Conservation (phyloP, 1,284 basidiomycete genomes). For the Ustilago lituana region DNA sequence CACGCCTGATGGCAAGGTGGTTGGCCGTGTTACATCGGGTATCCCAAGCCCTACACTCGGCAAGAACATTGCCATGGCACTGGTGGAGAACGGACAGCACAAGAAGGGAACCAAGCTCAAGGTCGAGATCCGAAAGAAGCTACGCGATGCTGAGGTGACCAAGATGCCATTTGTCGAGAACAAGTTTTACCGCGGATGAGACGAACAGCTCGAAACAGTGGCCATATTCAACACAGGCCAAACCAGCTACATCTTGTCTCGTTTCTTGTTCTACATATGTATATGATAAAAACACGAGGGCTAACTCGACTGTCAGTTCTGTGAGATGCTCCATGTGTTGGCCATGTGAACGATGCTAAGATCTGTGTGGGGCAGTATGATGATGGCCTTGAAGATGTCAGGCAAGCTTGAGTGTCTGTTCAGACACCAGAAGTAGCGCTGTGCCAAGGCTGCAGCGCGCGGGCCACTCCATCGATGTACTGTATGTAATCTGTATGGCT, state of each 20-base stretch:
- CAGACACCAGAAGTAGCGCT: no score
- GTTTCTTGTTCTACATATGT: conserved; percentile 8
- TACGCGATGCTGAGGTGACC: conserved; percentile 76
- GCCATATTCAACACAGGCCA: conserved; percentile 4
- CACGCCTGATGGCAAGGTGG: conserved; percentile 71
- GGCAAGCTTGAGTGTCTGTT: no score
- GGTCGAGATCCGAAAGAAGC: conserved; percentile 81
- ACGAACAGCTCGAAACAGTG: not conserved
- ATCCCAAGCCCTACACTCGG: conserved; percentile 91
- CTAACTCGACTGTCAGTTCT: no score
- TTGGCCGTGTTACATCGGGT: conserved; percentile 83
- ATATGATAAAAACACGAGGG: no score
- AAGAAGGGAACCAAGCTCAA: conserved; percentile 87
- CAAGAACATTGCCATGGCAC: conserved; percentile 96
- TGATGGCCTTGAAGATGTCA: no score
- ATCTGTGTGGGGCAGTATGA: no score
- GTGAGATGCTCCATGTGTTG: no score
- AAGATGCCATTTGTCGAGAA: conserved; percentile 80
- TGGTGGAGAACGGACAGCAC: conserved; percentile 80
- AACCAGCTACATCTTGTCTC: no score
- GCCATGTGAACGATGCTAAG: no score
- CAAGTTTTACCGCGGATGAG: conserved; percentile 64
- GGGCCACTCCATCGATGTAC: no score
- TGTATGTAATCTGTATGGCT: no score
- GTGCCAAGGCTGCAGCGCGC: no score